These are phyloP conservation scores for Syzygium syzygioides DNA, from an alignment of 441 rosid species.

Conservation along the genomic window DNA sequence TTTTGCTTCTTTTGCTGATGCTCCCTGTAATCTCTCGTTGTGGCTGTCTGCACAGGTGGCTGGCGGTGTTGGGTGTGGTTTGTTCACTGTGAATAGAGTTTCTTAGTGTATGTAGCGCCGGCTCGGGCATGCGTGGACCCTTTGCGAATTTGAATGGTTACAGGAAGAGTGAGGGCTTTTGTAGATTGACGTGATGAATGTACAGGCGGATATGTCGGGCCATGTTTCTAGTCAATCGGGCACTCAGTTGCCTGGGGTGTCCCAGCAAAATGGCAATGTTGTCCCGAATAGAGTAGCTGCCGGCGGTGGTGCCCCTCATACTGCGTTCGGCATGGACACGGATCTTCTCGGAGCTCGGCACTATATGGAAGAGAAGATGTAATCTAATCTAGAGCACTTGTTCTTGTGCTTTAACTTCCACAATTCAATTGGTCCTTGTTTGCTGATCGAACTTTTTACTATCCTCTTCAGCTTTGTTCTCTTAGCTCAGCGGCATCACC, in stretches of 20 bases:
- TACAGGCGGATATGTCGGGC: conserved; percentile 81
- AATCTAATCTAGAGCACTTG: conserved; percentile 6
- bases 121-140: background rate
- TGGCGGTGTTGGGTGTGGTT: background rate
- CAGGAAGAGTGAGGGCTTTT: background rate
- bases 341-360: conserved; percentile 49
- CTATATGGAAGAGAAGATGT: conserved; percentile 60
- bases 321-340: conserved; percentile 15
- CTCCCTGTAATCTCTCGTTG: background rate
- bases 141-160: background rate
- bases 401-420: background rate
- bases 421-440: background rate
- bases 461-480: conserved; percentile 36
- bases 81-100: background rate
- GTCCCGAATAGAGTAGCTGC: conserved; percentile 43
- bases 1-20: background rate
- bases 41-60: background rate
- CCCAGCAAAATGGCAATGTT: conserved; percentile 76
- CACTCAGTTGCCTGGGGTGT: conserved; percentile 11
- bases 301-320: conserved; percentile 14
- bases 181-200: conserved; percentile 29
- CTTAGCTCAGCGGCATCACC: conserved; percentile 51
- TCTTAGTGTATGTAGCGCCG: background rate
- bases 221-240: conserved; percentile 77
- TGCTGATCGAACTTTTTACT: conserved; percentile 10